Base-by-base conservation (phyloP, 2,329 filamentous ascomycete genomes). In the Botrytis aclada region DNA sequence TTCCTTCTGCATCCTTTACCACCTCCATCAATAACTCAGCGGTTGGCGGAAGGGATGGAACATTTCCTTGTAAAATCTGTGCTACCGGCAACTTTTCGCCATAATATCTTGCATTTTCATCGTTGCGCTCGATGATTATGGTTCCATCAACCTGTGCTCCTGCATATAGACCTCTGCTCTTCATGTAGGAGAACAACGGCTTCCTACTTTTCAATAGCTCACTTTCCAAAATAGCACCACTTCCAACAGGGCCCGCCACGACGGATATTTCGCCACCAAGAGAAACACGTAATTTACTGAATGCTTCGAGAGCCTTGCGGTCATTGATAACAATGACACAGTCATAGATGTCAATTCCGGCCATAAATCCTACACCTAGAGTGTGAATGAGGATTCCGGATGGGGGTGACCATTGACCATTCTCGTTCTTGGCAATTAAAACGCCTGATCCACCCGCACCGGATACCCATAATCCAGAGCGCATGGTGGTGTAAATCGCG, bases 341-440 rank as follows among this genome's bases (percentile, higher is more conserved):
- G 81, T 98, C 95, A 84, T 98, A 98, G 45, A 98, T 94, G 80
- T 98, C 95, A 58, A 97, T 92, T 3, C 95, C 95, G 9, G 95
- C 91, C 70, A 97, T 88, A 80, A 98, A 98, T 51, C 94, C 95
- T 47, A 98, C 86, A 0, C 92, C 94, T 1, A 93, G 89, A 0
- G 95, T 97, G 80, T 98, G 95, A 64, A 97, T 87, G 84, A 97
- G 88, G 76, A 98, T 94, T 65, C 93, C 95, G 0, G 93, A 97
- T 0, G 95, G 95, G 14, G 94, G 93, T 76, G 93, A 96, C 95
- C 95, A 98, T 76, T 90, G 91, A 10, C 95, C 94, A 77, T 97
- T 94, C 37, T 92, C 91, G 79, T 93, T 92, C 77, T 89, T 41
- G 34, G 91, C 94, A 74, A 97, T 89, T 56, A 98, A 86, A 58